These are phyloP conservation scores for Phaeomoniella chlamydospora DNA, from an alignment of 2,329 filamentous ascomycete species.

Conservation along the genomic window DNA sequence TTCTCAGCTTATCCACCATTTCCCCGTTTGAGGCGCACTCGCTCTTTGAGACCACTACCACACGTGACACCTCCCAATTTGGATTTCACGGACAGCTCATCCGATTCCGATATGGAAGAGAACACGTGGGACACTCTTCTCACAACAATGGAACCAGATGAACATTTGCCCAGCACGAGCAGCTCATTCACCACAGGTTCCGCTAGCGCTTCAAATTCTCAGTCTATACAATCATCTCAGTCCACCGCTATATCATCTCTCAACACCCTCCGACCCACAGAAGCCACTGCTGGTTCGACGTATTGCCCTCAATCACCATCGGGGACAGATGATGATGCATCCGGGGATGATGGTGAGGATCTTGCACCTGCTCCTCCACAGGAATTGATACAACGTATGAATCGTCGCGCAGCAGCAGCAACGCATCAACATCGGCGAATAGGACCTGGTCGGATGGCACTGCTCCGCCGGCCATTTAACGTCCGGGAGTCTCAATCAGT, in stretches of 20 bases:
- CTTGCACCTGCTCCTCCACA: not conserved
- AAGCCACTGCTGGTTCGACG: not conserved
- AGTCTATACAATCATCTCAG: constrained; percentile 14
- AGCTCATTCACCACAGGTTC: constrained; percentile 66
- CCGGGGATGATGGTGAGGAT: not conserved
- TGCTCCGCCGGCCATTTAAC: not conserved
- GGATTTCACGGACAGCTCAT: not conserved
- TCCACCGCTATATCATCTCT: constrained; percentile 18
- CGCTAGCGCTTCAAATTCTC: constrained; percentile 35
- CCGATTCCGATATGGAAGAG: constrained; percentile 15
- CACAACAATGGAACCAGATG: constrained; percentile 67
- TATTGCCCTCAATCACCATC: not conserved
- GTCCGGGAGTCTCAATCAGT: not conserved
- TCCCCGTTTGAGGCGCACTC: not conserved
- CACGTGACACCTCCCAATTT: constrained; percentile 14
- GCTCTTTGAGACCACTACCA: constrained; percentile 15
- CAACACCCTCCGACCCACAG: not conserved
- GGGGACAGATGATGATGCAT: not conserved
- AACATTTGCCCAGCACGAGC: constrained; percentile 61
- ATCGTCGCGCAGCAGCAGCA: not conserved
- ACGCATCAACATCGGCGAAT: too few species aligned
- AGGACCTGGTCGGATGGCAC: not conserved
- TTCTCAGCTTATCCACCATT: not conserved
- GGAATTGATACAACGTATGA: not conserved
- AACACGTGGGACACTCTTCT: constrained; percentile 67